Conservation (phyloP, 1,284 basidiomycete species). For the Wallemia ichthyophaga region DNA sequence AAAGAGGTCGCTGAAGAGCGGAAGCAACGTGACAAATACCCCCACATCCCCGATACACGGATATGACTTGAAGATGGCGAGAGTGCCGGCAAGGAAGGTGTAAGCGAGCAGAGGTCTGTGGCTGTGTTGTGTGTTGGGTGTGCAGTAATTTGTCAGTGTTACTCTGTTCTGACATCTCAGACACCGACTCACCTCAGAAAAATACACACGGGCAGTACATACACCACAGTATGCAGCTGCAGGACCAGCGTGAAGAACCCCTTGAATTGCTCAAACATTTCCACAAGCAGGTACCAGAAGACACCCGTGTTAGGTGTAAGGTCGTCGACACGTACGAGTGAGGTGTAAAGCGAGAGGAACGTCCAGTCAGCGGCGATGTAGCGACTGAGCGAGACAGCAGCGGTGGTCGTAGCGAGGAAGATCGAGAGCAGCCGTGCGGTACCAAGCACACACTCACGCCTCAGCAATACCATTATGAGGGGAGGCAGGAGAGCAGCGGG, state of each 20-base stretch:
- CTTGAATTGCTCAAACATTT: slow-evolving; percentile 96
- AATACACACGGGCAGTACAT: slow-evolving; percentile 16
- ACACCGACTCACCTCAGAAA: neutral
- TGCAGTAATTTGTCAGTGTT: neutral
- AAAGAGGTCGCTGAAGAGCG: neutral
- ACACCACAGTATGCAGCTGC: slow-evolving; percentile 62
- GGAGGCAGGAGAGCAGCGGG: slow-evolving; percentile 37
- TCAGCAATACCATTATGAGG: slow-evolving; percentile 28
- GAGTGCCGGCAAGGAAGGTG: slow-evolving; percentile 43
- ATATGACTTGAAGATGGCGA: slow-evolving; percentile 70
- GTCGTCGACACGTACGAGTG: slow-evolving; percentile 27
- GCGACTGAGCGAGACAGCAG: slow-evolving; percentile 5
- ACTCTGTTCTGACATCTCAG: neutral
- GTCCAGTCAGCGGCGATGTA: slow-evolving; percentile 12
- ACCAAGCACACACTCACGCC: too few relatives aligned
- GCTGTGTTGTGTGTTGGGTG: slow-evolving; percentile 20
- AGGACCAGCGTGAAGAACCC: slow-evolving; percentile 90
- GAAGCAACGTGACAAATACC: neutral
- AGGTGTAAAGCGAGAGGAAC: slow-evolving; percentile 23
- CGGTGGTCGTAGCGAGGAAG: slow-evolving; percentile 5
- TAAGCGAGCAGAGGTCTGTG: slow-evolving; percentile 56
- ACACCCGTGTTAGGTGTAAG: slow-evolving; percentile 76
- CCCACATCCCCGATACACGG: slow-evolving; percentile 33
- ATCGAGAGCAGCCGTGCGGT: too few relatives aligned
- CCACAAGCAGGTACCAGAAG: slow-evolving; percentile 99